Conservation (phyloP, 768 basidiomycete species). For the Mycena kentingensis region DNA sequence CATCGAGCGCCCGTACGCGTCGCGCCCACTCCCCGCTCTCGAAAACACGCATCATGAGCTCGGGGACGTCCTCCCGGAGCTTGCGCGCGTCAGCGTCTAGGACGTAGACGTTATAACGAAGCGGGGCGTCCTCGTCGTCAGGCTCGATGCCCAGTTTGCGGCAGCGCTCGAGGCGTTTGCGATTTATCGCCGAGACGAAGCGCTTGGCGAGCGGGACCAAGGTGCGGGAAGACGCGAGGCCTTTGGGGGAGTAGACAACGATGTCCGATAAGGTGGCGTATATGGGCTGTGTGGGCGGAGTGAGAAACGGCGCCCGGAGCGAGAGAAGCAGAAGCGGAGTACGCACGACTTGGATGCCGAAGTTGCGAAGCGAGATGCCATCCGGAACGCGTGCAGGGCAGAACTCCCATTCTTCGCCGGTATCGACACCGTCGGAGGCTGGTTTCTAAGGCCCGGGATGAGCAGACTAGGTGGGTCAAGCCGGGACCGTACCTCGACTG, state of each 20-base stretch:
- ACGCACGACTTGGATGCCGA: too few relatives aligned
- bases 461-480: too few relatives aligned
- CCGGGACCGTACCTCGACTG: slow-evolving; percentile 17
- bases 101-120: slow-evolving; percentile 78
- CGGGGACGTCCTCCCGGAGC: too few relatives aligned
- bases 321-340: slow-evolving; percentile 24
- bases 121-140: slow-evolving; percentile 32
- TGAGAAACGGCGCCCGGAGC: slow-evolving; percentile 4
- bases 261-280: too few relatives aligned
- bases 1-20: too few relatives aligned
- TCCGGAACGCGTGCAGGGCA: slow-evolving; percentile 72
- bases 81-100: slow-evolving; percentile 56
- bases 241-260: too few relatives aligned
- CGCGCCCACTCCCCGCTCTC: too few relatives aligned
- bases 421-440: too few relatives aligned
- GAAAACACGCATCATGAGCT: too few relatives aligned
- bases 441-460: too few relatives aligned
- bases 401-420: slow-evolving; percentile 64
- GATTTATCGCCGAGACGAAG: slow-evolving; percentile 63
- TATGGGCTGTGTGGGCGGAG: slow-evolving; percentile 3
- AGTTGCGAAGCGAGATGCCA: slow-evolving; percentile 77
- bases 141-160: slow-evolving; percentile 5
- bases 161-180: slow-evolving; percentile 55
- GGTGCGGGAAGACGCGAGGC: too few relatives aligned
- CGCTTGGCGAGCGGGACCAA: slow-evolving; percentile 63